Evolutionary conservation across 306 rosid species (phyloP).

Genomic region (Alnus glutinosa): DNA sequence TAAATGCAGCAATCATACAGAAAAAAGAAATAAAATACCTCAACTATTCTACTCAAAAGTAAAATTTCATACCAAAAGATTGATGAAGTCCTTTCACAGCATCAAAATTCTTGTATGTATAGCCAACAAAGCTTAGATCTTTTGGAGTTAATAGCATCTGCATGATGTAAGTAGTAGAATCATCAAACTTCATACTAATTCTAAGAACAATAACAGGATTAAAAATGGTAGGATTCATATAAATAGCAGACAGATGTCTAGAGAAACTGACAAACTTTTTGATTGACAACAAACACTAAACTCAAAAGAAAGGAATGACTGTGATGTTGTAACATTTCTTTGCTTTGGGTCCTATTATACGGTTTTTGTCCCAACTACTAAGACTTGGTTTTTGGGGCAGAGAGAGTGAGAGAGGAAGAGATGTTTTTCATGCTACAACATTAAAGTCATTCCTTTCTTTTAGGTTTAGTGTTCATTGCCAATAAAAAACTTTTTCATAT

Average conservation of each 20-base stretch:
- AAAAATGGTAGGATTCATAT: not conserved
- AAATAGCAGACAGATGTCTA: not conserved
- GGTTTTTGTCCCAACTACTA: too few species aligned
- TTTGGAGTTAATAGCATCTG: slow-evolving; percentile 92
- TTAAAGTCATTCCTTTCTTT: too few species aligned
- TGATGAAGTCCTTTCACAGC: slow-evolving; percentile 92
- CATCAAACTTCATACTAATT: slow-evolving; percentile 21
- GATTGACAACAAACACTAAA: not conserved
- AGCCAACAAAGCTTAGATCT: slow-evolving; percentile 94
- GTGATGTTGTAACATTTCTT: not conserved
- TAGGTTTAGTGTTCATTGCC: too few species aligned
- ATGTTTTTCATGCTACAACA: too few species aligned
- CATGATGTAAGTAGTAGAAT: slow-evolving; percentile 35
- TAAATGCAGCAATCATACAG: not conserved
- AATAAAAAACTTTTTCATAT: not conserved
- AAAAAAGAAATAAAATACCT: not conserved
- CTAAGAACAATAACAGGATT: slow-evolving; percentile 1
- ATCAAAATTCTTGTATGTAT: slow-evolving; percentile 97
- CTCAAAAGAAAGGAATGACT: not conserved
- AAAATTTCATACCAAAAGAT: slow-evolving; percentile 62
- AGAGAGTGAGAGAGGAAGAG: too few species aligned
- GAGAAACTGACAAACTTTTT: slow-evolving; percentile 8
- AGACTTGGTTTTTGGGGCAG: too few species aligned
- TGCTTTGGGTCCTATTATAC: too few species aligned
- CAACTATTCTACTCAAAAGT: slow-evolving; percentile 21